A percentile compares a stretch with the other conserved stretches of the same genome.
Conservation (phyloP, 768 basidiomycete genomes). For the Agaricus subrufescens region DNA sequence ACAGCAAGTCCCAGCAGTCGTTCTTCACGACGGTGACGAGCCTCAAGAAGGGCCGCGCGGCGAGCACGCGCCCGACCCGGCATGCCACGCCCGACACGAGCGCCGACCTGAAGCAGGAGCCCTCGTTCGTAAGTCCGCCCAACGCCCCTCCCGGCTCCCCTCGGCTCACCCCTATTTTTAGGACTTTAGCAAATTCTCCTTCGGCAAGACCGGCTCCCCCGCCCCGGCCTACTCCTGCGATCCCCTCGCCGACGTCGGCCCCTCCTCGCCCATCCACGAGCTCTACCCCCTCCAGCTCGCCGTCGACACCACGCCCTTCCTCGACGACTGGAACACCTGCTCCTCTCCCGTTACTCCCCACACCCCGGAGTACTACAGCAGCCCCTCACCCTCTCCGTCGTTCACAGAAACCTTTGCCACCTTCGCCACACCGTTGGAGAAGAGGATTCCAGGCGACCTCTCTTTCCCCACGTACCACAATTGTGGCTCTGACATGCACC, state of each 20-base stretch:
- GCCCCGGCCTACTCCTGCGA: conserved; percentile 24
- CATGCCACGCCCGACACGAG: conserved; percentile 19
- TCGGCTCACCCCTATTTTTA: conserved; percentile 14
- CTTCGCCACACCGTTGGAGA: conserved; percentile 19
- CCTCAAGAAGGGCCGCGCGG: conserved; percentile 24
- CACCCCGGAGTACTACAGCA: conserved; percentile 32
- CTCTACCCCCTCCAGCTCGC: conserved; percentile 22
- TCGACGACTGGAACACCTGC: conserved; percentile 39
- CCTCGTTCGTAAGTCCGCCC: conserved; percentile 44
- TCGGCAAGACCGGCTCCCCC: conserved; percentile 32
- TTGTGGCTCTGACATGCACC: conserved; percentile 8
- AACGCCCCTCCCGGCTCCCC: background rate
- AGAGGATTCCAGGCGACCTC: conserved; percentile 18
- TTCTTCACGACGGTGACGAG: conserved; percentile 25
- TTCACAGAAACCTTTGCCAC: conserved; percentile 25
- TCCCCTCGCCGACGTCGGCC: conserved; percentile 21
- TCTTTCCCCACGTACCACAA: conserved; percentile 18
- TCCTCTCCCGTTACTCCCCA: conserved; percentile 41
- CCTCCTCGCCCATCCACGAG: conserved; percentile 17
- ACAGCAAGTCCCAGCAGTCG: conserved; percentile 22
- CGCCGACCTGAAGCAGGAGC: conserved; percentile 34
- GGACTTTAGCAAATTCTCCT: conserved; percentile 44
- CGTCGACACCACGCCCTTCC: conserved; percentile 28
- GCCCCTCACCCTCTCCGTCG: conserved; percentile 20
- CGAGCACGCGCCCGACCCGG: conserved; percentile 35